Evolutionary conservation across 2,329 filamentous ascomycete species (phyloP).

Genomic region (Cladosporium sp.): DNA sequence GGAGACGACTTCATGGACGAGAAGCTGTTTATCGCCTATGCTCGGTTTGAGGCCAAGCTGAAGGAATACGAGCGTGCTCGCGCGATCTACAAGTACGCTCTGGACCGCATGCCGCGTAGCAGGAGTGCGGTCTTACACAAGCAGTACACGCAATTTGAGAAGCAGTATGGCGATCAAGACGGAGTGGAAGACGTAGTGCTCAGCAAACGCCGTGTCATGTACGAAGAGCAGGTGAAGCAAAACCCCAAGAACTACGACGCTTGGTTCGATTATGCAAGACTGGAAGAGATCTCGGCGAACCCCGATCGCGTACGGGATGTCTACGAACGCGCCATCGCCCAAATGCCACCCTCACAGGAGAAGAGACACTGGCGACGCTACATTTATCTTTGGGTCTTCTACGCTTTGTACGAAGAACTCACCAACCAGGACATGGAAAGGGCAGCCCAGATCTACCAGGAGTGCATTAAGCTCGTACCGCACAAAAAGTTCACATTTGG

Average conservation of each 20-base stretch:
- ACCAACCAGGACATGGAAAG: slow-evolving; percentile 73
- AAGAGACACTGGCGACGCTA: slow-evolving; percentile 97
- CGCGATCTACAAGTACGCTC: slow-evolving; percentile 94
- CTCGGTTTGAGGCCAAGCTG: slow-evolving; percentile 88
- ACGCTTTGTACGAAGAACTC: slow-evolving; percentile 91
- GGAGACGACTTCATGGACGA: slow-evolving; percentile 97
- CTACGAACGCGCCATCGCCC: slow-evolving; percentile 92
- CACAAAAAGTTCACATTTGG: slow-evolving; percentile 98
- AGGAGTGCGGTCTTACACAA: slow-evolving; percentile 84
- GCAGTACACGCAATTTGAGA: slow-evolving; percentile 95
- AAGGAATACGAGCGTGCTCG: slow-evolving; percentile 93
- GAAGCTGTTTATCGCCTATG: slow-evolving; percentile 90
- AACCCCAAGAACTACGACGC: slow-evolving; percentile 96
- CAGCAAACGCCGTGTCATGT: slow-evolving; percentile 88
- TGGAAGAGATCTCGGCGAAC: slow-evolving; percentile 85
- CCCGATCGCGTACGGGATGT: slow-evolving; percentile 81
- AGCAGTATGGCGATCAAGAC: slow-evolving; percentile 90
- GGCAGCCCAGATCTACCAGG: slow-evolving; percentile 84
- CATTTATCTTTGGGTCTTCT: slow-evolving; percentile 97
- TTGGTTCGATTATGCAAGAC: slow-evolving; percentile 91
- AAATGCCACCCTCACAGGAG: slow-evolving; percentile 90
- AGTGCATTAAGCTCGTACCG: slow-evolving; percentile 81
- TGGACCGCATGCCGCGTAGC: slow-evolving; percentile 86
- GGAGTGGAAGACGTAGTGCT: slow-evolving; percentile 94
- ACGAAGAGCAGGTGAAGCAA: slow-evolving; percentile 90